phyloP scores from a whole-genome alignment of 176 grass and related monocot genomes.

The Musa itinerans region DNA sequence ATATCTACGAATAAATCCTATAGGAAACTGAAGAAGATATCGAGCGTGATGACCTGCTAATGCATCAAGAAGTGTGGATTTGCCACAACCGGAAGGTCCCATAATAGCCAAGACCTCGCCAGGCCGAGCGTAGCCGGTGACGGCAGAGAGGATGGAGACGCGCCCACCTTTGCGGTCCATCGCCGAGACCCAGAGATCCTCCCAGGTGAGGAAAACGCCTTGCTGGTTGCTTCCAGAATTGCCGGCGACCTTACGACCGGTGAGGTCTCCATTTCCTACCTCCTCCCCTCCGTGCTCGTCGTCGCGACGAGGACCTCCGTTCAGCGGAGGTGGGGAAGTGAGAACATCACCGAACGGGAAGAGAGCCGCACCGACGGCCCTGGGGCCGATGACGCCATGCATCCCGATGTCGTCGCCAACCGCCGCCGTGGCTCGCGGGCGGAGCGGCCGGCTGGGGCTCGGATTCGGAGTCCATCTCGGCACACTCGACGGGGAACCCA shows the following conservation, averaged over 20 bases:
- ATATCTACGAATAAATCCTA: background rate
- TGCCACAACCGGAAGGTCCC: constrained; percentile 44
- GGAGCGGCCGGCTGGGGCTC: constrained; percentile 24
- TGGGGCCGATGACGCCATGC: background rate
- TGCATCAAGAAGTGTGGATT: constrained; percentile 39
- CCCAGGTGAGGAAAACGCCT: constrained; percentile 34
- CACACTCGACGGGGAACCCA: constrained; percentile 21
- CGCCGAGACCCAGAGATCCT: constrained; percentile 32
- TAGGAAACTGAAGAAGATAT: background rate
- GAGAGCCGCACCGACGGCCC: background rate
- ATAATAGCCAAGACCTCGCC: constrained; percentile 42
- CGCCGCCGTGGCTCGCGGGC: background rate
- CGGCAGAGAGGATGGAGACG: constrained; percentile 25
- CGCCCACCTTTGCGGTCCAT: background rate
- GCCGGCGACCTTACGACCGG: background rate
- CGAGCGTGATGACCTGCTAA: constrained; percentile 22
- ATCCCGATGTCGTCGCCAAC: background rate
- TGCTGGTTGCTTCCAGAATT: background rate
- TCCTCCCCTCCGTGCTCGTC: background rate
- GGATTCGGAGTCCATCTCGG: constrained; percentile 37
- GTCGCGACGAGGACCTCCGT: background rate
- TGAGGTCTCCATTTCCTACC: background rate
- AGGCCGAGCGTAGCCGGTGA: constrained; percentile 33
- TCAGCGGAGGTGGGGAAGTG: background rate
- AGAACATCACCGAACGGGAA: constrained; percentile 4